Base-by-base conservation (phyloP, 169 alveolate genomes). In the Plasmodium ovale region DNA sequence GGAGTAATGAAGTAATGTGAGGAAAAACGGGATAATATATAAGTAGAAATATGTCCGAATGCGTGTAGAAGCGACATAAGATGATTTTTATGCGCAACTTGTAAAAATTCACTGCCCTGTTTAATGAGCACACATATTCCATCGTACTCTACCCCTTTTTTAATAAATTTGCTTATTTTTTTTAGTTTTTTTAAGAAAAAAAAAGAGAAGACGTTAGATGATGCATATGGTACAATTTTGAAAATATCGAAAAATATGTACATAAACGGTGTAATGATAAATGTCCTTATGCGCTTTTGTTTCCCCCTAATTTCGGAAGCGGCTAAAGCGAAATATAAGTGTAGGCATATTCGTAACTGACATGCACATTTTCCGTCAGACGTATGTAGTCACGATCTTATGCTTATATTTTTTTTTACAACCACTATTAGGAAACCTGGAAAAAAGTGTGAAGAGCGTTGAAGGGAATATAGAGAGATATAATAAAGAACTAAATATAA, bases 401-500 rank as follows among this genome's bases (percentile, higher is more conserved):
- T n/a, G n/a, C n/a, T n/a, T 39, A 39, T 39, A 39, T 9, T 5
- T 9, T 39, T 39, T 39, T 39, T 5, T 39, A 39, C 9, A 6
- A 6, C 51, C 9, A 6, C n/a, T 5, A 27, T 69, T 44, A 85
- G 91, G 68, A n/a, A 25, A 54, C 67, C 29, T 85, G 39, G 91
- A 69, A 25, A 68, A 85, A 62, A 85, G 74, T 23, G 85, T 85
- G 29, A 70, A 85, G 29, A 49, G 74, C 6, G 69, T 85, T 58
- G 91, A 85, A 19, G 74, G 21, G 3, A 85, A 85, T 42, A 85
- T 85, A 16, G 91, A 85, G 14, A 68, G 35, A 31, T 85, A 85
- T 58, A 85, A 85, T 19, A 85, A 85, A 44, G 91, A 85, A 72
- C 87, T 85, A 29, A 68, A 70, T 33, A 53, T 85, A 37, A 85